Evolutionary conservation across 2,329 filamentous ascomycete species (phyloP), one percentile per base, ranked within the genome.

Genomic region (Beauveria rudraprayagi): DNA sequence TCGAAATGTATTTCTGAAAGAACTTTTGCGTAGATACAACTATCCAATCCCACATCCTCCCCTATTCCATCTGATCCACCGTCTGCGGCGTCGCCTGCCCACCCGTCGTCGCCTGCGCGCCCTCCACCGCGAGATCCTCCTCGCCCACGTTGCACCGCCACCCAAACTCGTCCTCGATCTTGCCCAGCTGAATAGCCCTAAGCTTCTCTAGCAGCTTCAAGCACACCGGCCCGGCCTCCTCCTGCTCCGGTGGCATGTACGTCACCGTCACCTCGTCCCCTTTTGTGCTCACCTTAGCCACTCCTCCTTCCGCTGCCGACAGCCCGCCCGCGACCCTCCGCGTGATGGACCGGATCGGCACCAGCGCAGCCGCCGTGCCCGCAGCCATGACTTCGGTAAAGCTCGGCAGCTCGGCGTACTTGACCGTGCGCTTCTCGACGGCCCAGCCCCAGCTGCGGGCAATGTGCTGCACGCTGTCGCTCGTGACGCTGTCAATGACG

Each of bases 301-400:
- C 56, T 26, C 8, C 48, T 11, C 7, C 16, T 8, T 7, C 28
- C 26, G 26, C 26, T n/a, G 8, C 5, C 1, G 75, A 66, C 19
- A 71, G 65, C 16, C 56, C 41, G 22, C 41, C 63, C 56, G 71
- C 65, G 51, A 76, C 64, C 48, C 79, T 83, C 68, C 92, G 85
- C 3, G 90, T 94, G 72, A 97, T 96, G 67, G 90, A 94, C 64
- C 89, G 89, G 74, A 97, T 94, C 1, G 93, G 93, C 3, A 97
- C 92, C 59, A 99, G 80, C 0, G 91, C 90, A 0, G 92, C 93
- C 0, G 93, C 93, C 0, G 93, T 97, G 1, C 93, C 93, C 3
- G 92, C 92, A 4, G 93, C 94, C 75, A 97, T 86, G 57, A 99
- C 87, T 75, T 97, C 93, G 56, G 69, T 72, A 67, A 83, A 83